Percentiles rank a stretch among this genome's conserved stretches.
Conservation (phyloP, 768 basidiomycete genomes). For the Hebeloma cylindrosporum region DNA sequence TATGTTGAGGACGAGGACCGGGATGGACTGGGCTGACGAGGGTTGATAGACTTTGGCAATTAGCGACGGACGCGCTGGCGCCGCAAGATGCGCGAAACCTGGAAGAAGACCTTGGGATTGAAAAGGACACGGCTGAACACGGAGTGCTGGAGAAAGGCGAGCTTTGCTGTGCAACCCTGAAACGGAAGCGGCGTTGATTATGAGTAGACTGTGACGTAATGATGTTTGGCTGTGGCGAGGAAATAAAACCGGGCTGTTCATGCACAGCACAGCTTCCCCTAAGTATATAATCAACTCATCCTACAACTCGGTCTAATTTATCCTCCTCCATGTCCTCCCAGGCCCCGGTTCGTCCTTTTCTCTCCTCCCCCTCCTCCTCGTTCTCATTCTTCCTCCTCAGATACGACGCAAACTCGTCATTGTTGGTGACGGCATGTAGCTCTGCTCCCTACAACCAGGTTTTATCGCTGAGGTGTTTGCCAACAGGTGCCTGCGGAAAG, state of each 20-base stretch:
- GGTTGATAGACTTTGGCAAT: constrained; percentile 80
- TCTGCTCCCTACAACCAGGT: constrained; percentile 12
- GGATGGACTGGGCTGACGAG: too few species aligned
- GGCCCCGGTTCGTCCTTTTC: constrained; percentile 51
- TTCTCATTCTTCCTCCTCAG: constrained; percentile 38
- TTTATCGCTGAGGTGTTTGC: constrained; percentile 23
- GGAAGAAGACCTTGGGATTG: constrained; percentile 80
- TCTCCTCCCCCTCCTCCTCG: constrained; percentile 8
- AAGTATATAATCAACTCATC: constrained; percentile 23
- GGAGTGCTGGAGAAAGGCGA: constrained; percentile 58
- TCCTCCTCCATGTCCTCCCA: constrained; percentile 46
- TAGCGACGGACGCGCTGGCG: constrained; percentile 64
- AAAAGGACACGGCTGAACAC: constrained; percentile 75
- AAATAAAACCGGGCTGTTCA: constrained; percentile 14
- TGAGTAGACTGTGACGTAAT: constrained; percentile 20
- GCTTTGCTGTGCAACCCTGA: constrained; percentile 50
- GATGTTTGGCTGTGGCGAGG: constrained; percentile 13
- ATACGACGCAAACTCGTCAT: constrained; percentile 95
- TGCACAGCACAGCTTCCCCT: constrained; percentile 10
- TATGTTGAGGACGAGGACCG: constrained; percentile 23
- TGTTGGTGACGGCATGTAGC: constrained; percentile 86
- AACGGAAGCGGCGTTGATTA: too few species aligned
- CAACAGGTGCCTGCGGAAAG: constrained; percentile 91
- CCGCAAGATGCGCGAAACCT: constrained; percentile 65
- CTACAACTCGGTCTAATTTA: constrained; percentile 3